Conservation (phyloP, 148 eudicot species). For the Drosera capensis region DNA sequence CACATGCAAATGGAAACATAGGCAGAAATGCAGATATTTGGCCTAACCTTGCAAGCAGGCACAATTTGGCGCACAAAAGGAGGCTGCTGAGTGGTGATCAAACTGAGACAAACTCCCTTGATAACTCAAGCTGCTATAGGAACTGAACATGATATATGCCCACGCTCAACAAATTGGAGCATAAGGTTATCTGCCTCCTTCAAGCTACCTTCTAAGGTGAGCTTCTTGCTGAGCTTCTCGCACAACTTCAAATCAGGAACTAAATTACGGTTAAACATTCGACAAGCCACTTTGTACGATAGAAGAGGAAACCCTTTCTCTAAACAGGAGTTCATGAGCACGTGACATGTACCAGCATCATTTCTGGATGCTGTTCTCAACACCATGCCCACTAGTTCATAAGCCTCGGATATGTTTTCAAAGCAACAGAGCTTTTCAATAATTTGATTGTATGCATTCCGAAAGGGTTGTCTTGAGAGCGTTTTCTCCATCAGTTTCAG, state of each 20-base stretch:
- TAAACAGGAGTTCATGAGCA: conserved; percentile 21
- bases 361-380: conserved; percentile 18
- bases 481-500: conserved; percentile 16
- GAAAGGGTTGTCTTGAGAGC: conserved; percentile 14
- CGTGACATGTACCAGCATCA: conserved; percentile 22
- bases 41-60: too few species aligned
- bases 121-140: not conserved
- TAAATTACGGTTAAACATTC: conserved; percentile 21
- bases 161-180: conserved; percentile 22
- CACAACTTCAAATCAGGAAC: conserved; percentile 21
- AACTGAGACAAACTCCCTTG: too few species aligned
- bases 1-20: too few species aligned
- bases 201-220: conserved; percentile 17
- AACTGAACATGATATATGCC: conserved; percentile 9
- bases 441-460: conserved; percentile 22
- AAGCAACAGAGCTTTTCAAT: conserved; percentile 28
- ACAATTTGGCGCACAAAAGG: too few species aligned
- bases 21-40: too few species aligned
- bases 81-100: too few species aligned
- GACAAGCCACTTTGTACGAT: conserved; percentile 23
- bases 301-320: conserved; percentile 16
- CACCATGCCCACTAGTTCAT: conserved; percentile 15
- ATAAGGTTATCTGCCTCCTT: conserved; percentile 28
- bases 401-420: conserved; percentile 17
- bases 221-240: conserved; percentile 16